A percentile compares a stretch with the other conserved stretches of the same genome.
Conservation (phyloP, 2,329 filamentous ascomycete species). For the Gremmenia infestans region DNA sequence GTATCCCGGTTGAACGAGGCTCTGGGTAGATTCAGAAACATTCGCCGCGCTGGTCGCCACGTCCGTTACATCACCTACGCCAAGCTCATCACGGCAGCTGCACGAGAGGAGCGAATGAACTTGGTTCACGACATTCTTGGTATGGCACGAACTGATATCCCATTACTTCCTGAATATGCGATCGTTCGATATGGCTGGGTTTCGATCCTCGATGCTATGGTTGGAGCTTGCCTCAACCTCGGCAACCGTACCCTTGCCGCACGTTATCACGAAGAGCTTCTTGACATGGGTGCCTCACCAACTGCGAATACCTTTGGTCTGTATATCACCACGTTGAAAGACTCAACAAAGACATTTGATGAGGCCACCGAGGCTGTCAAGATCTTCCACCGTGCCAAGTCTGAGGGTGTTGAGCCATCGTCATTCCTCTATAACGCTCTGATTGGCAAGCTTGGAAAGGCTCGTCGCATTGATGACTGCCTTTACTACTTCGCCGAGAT, state of each 20-base stretch:
- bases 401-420: slow-evolving; percentile 90
- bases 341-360: slow-evolving; percentile 95
- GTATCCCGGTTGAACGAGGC: slow-evolving; percentile 74
- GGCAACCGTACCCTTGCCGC: slow-evolving; percentile 77
- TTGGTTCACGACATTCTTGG: slow-evolving; percentile 80
- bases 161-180: slow-evolving; percentile 75
- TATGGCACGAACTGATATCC: slow-evolving; percentile 87
- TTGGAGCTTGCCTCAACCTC: slow-evolving; percentile 80
- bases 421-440: slow-evolving; percentile 98
- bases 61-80: slow-evolving; percentile 95
- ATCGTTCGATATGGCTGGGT: slow-evolving; percentile 94
- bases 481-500: slow-evolving; percentile 98
- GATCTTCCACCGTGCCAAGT: slow-evolving; percentile 91
- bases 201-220: slow-evolving; percentile 93
- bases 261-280: slow-evolving; percentile 85
- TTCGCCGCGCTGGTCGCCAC: slow-evolving; percentile 85
- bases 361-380: slow-evolving; percentile 95
- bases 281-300: slow-evolving; percentile 84
- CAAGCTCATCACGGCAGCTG: slow-evolving; percentile 87
- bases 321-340: slow-evolving; percentile 98
- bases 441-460: slow-evolving; percentile 97
- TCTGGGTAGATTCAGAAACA: slow-evolving; percentile 80
- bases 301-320: slow-evolving; percentile 97
- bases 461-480: slow-evolving; percentile 94
- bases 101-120: slow-evolving; percentile 76